Evolutionary conservation across 1,139 yeast species (phyloP), one percentile per base, ranked within the genome.

Genomic region (Zhuliangozyma blackwelliae): DNA sequence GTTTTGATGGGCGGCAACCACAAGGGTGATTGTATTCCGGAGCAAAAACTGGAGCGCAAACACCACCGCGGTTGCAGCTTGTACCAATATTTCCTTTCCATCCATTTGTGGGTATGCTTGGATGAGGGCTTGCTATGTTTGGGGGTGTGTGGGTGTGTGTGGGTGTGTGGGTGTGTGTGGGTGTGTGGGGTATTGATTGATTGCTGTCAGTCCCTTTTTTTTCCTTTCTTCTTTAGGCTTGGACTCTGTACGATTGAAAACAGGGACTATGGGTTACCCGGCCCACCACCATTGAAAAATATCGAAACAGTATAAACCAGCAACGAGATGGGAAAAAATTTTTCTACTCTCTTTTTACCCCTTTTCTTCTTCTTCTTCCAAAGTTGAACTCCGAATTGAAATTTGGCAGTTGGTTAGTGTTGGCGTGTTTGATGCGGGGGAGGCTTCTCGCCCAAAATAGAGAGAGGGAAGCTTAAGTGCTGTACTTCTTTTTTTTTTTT

Each of bases 381-480:
- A 65, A 64, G 69, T 65, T 64, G 66, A 37, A 60, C 63, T 54
- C 69, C 69, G 60, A 52, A 50, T 47, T 48, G 63, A 58, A 58
- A 58, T 59, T 57, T 58, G 64, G 59, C 65, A 54, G 51, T 41
- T 47, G 40, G 44, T 49, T 46, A 51, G 61, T 45, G 27, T 35
- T 32, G 38, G 38, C 19, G 29, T 31, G 28, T 28, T 27, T 32
- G 29, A 26, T 25, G 28, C 19, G 25, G 13, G 9, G 27, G 21
- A 11, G 29, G 27, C 27, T 31, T 33, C 32, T 39, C 42, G 46
- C 16, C 36, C 38, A 31, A 10, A 20, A 19, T 16, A 34, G 23
- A 49, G 49, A 7, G 22, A 7, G 7, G 22, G 22, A 5, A 7
- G 22, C 22, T 5, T 7, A 21, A 21, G 38, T 42, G 39, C n/a